Conservation (phyloP, 805 yeast genomes). For the Cyberlindnera americana region DNA sequence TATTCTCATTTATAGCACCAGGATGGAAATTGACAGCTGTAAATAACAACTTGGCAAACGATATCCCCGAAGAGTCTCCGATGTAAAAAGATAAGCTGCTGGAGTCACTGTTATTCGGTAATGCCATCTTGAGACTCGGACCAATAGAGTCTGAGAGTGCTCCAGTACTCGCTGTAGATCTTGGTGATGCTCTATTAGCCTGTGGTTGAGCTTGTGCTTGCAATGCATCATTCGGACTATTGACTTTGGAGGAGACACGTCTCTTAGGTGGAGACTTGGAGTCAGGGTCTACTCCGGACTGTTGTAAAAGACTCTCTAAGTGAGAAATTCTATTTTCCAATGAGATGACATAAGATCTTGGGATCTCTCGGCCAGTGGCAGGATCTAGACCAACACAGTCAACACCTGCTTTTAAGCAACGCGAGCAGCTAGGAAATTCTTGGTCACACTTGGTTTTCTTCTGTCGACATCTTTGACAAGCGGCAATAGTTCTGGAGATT, state of each 20-base stretch:
- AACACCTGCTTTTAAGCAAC: slow-evolving; percentile 55
- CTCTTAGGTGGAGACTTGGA: neutral
- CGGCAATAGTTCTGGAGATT: slow-evolving; percentile 66
- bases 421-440: slow-evolving; percentile 51
- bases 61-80: slow-evolving; percentile 56
- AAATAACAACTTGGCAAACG: slow-evolving; percentile 72
- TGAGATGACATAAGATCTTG: slow-evolving; percentile 72
- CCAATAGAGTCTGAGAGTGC: slow-evolving; percentile 20
- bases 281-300: slow-evolving; percentile 38
- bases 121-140: slow-evolving; percentile 21
- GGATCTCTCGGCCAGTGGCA: slow-evolving; percentile 82
- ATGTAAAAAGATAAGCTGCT: slow-evolving; percentile 32
- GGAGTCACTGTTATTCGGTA: slow-evolving; percentile 13
- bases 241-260: neutral
- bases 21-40: slow-evolving; percentile 68
- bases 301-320: slow-evolving; percentile 49
- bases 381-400: slow-evolving; percentile 86
- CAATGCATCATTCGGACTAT: slow-evolving; percentile 5
- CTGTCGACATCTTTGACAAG: slow-evolving; percentile 79
- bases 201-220: neutral
- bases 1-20: slow-evolving; percentile 27
- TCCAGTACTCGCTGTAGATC: slow-evolving; percentile 4
- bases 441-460: slow-evolving; percentile 64
- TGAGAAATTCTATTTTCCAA: slow-evolving; percentile 60
- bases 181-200: slow-evolving; percentile 5